phyloP scores from a whole-genome alignment of 306 rosid genomes.

The Ochetophila trinervis region DNA sequence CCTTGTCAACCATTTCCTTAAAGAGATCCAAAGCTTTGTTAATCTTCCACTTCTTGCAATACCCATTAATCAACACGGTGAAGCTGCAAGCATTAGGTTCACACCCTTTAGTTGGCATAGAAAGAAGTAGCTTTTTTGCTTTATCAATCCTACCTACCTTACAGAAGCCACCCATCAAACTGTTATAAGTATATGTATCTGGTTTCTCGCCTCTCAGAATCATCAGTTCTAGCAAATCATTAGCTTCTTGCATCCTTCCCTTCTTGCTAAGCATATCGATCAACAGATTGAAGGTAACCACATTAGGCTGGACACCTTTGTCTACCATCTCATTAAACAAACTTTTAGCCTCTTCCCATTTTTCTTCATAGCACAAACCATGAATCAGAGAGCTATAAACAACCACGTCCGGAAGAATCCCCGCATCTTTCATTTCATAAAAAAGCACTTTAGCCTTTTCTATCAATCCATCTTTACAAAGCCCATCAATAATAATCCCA shows the following conservation, averaged over 20 bases:
- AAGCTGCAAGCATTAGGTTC: constrained; percentile 30
- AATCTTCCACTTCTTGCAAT: constrained; percentile 30
- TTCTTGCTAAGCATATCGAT: constrained; percentile 35
- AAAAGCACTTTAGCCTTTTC: constrained; percentile 43
- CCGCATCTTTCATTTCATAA: constrained; percentile 35
- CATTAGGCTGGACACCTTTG: constrained; percentile 40
- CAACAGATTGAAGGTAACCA: constrained; percentile 35
- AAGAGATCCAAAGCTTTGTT: constrained; percentile 35
- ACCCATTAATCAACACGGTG: constrained; percentile 38
- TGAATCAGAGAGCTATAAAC: constrained; percentile 40
- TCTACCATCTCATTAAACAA: constrained; percentile 45
- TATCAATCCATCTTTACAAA: constrained; percentile 42
- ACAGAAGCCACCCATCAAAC: constrained; percentile 42
- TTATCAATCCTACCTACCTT: constrained; percentile 29
- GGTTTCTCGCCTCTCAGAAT: constrained; percentile 33
- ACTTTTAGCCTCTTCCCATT: constrained; percentile 34
- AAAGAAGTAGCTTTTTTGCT: constrained; percentile 32
- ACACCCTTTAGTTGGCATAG: constrained; percentile 29
- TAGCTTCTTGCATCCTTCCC: constrained; percentile 37
- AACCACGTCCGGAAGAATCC: constrained; percentile 34
- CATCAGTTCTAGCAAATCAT: constrained; percentile 32
- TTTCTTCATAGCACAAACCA: constrained; percentile 36
- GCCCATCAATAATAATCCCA: constrained; percentile 38
- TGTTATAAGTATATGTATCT: constrained; percentile 24
- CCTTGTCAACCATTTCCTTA: constrained; percentile 29